Evolutionary conservation across 2,329 filamentous ascomycete genomes (phyloP), one percentile per base, ranked within the genome.

Genomic region (Corynespora cassiicola): DNA sequence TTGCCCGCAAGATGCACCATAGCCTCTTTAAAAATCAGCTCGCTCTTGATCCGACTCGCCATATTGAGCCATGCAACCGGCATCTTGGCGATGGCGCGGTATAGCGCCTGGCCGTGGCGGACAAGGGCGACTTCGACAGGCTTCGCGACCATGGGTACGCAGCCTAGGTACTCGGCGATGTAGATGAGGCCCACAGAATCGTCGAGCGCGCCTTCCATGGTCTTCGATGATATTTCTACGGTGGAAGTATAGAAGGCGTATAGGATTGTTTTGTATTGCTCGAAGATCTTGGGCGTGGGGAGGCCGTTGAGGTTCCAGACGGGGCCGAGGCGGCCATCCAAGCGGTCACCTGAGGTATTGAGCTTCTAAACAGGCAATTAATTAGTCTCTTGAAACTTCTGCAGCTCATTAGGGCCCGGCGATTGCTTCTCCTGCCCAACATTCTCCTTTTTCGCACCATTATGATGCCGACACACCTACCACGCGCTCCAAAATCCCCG

Each of bases 81-180:
- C 20, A 66, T 65, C 14, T 48, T 42, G 8, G 71, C 54, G 42
- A 81, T 74, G 5, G 70, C 63, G 10, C 59, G 64, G 56, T 71
- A 76, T 6, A 80, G 63, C 5, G 59, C 51, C 43, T 77, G 73
- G 14, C 73, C 74, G 21, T 73, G 69, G 32, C 70, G 69, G 36
- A 77, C 57, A 3, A 80, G 68, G 2, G 72, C 70, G 22, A 73
- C 68, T 40, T 78, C 74, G 42, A 80, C 69, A 4, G 69, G 58
- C 17, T 71, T 69, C 31, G 68, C 65, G 42, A 81, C 62, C 31
- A 71, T 50, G 10, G 60, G 52, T 11, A 70, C 63, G 24, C 73
- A 72, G 11, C 69, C 62, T 4, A 80, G 67, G 29, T 72, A 72
- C 39, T 77, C 74, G 2, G 74, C 73, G 9, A 76, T 69, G 10